Evolutionary conservation across 129 eudicot species (phyloP), one percentile per base, ranked within the genome.

Genomic region (Artemisia tridentata): DNA sequence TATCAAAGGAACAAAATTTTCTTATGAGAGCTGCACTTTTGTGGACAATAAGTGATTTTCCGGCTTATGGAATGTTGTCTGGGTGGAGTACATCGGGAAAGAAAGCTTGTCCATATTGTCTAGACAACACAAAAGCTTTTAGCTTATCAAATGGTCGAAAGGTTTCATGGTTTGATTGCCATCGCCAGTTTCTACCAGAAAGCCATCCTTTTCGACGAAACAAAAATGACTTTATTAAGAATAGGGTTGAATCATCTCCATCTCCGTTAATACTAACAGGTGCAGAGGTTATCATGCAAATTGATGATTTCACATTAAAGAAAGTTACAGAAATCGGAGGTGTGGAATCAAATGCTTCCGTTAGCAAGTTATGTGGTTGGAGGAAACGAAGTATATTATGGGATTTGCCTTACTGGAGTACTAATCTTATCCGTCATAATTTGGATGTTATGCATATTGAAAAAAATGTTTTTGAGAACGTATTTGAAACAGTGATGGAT

Each of bases 111-210:
- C 56, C 56, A 51, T 51, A 51, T 51, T 51, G 56, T 51, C 13
- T 51, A 16, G 56, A 51, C 16, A 51, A 51, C 16, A 11, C 56
- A 51, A 51, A 51, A 51, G 56, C 56, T 14, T 51, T 9, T 51
- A 51, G 56, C 16, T 51, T 51, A 51, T 51, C 56, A 3, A 51
- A 51, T 0, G 31, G 62, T 56, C 47, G 31, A 16, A 34, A 34
- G n/a, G 31, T 38, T 54, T 51, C 43, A 3, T 47, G 31, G 54
- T 80, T 80, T 70, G 80, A 69, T 20, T 68, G 71, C 56, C 84
- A 68, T 63, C 67, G 61, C 4, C 15, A 13, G 7, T 78, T 78
- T 17, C 55, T 78, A 11, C 66, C 56, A 0, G 1, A 0, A 0
- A 11, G 48, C 11, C 74, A 78, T 49, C 46, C 54, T 0, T 63